Evolutionary conservation across 2,329 filamentous ascomycete genomes (phyloP).

Genomic region (Aureobasidium leucospermi): DNA sequence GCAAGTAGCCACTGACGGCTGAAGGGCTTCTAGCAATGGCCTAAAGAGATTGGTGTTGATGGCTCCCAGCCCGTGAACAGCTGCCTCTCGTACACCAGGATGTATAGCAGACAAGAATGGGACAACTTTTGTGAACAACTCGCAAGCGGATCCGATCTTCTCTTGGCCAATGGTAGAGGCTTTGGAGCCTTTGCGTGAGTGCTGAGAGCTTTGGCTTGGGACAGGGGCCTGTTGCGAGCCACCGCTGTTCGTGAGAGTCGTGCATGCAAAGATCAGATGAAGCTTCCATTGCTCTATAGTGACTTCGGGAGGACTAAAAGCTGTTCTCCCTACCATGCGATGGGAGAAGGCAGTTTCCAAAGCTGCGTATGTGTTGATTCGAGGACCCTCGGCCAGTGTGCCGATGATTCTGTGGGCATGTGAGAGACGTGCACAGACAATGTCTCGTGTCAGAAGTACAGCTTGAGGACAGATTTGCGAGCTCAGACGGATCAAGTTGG

Average conservation of each 20-base stretch:
- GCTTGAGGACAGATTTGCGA: conserved; percentile 88
- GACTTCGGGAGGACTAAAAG: conserved; percentile 56
- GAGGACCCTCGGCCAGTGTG: conserved; percentile 62
- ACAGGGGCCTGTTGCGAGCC: conserved; percentile 54
- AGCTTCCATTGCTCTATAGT: conserved; percentile 97
- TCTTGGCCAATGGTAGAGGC: conserved; percentile 59
- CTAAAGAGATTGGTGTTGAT: conserved; percentile 94
- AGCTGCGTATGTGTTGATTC: conserved; percentile 44
- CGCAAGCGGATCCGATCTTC: conserved; percentile 80
- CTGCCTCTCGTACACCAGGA: conserved; percentile 75
- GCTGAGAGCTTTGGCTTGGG: conserved; percentile 53
- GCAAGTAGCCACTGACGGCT: conserved; percentile 76
- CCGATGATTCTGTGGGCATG: conserved; percentile 88
- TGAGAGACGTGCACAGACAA: conserved; percentile 84
- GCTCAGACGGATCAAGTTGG: conserved; percentile 83
- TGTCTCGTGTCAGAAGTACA: conserved; percentile 80
- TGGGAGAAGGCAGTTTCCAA: conserved; percentile 49
- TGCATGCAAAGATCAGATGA: conserved; percentile 94
- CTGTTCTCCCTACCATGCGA: conserved; percentile 14
- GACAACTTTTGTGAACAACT: conserved; percentile 85
- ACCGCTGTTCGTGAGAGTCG: conserved; percentile 68
- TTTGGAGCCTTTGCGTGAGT: conserved; percentile 74
- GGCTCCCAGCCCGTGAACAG: conserved; percentile 84
- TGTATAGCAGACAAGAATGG: conserved; percentile 77
- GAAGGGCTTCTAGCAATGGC: conserved; percentile 80